Evolutionary conservation across 2,329 filamentous ascomycete species (phyloP).

Genomic region (Pyrenophora seminiperda): DNA sequence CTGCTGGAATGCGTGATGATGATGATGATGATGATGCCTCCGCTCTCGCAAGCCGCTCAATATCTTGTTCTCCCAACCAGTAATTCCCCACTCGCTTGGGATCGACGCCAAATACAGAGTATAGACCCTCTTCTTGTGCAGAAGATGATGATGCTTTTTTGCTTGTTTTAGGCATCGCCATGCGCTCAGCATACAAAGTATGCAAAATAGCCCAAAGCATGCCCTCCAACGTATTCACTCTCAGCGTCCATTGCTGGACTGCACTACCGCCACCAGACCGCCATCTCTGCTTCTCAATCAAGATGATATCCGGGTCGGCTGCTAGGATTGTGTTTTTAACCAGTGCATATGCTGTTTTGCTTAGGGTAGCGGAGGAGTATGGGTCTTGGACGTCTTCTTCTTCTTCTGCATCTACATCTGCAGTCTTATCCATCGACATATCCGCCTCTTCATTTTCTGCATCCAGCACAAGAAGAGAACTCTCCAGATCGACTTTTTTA

Average conservation of each 20-base stretch:
- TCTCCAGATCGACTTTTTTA: too few species aligned
- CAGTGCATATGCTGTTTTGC: slow-evolving; percentile 61
- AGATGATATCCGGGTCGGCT: slow-evolving; percentile 67
- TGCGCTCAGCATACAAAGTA: slow-evolving; percentile 9
- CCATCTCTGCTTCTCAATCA: slow-evolving; percentile 71
- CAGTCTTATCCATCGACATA: too few species aligned
- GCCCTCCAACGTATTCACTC: slow-evolving; percentile 80
- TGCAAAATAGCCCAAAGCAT: slow-evolving; percentile 73
- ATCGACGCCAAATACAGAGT: slow-evolving; percentile 37
- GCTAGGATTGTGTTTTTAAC: slow-evolving; percentile 55
- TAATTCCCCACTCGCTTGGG: slow-evolving; percentile 47
- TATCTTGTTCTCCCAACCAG: slow-evolving; percentile 36
- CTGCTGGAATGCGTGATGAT: background rate
- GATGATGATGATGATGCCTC: background rate
- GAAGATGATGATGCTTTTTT: too few species aligned
- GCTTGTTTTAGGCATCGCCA: background rate
- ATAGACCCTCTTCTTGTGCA: slow-evolving; percentile 4
- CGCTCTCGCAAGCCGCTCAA: slow-evolving; percentile 5
- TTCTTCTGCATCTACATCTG: slow-evolving; percentile 11
- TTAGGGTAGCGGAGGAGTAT: slow-evolving; percentile 61
- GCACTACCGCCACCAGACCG: slow-evolving; percentile 67
- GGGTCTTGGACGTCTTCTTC: slow-evolving; percentile 41
- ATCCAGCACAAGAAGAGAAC: too few species aligned
- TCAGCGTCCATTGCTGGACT: slow-evolving; percentile 80
- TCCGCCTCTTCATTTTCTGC: too few species aligned